These are phyloP conservation scores for Trichoderma polysporum DNA, from an alignment of 2,329 filamentous ascomycete genomes.

Conservation along the genomic window DNA sequence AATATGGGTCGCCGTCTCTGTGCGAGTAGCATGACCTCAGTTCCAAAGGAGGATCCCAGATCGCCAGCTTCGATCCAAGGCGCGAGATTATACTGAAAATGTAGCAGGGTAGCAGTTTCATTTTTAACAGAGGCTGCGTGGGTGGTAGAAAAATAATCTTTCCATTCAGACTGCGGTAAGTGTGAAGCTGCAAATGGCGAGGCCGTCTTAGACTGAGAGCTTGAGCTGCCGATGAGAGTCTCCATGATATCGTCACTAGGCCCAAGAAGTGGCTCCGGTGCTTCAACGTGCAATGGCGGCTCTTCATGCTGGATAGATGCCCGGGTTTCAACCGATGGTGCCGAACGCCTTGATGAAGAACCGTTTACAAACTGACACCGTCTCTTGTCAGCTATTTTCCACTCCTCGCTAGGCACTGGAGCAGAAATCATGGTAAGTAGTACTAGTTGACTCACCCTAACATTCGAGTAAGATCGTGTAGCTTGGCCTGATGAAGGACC, in stretches of 20 bases:
- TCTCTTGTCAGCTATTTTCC: not conserved
- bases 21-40: constrained; percentile 24
- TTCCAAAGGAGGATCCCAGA: constrained; percentile 20
- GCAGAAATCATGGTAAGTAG: not conserved
- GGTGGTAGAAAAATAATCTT: constrained; percentile 24
- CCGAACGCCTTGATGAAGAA: not conserved
- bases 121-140: constrained; percentile 7
- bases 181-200: not conserved
- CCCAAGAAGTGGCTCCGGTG: not conserved
- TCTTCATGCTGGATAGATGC: not conserved
- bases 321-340: not conserved
- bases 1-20: constrained; percentile 16
- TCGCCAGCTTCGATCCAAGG: constrained; percentile 28
- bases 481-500: not conserved
- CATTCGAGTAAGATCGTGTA: constrained; percentile 5
- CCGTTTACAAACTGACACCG: constrained; percentile 2
- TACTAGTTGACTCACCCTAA: constrained; percentile 17
- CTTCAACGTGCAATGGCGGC: not conserved
- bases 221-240: not conserved
- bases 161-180: constrained; percentile 22
- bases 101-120: constrained; percentile 22
- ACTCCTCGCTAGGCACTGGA: not conserved
- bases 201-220: not conserved
- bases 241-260: not conserved
- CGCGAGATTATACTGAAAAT: constrained; percentile 26